Evolutionary conservation across 108 stramenopile genomes (phyloP), one percentile per base, ranked within the genome.

Genomic region (Cyclostephanos tholiformis): DNA sequence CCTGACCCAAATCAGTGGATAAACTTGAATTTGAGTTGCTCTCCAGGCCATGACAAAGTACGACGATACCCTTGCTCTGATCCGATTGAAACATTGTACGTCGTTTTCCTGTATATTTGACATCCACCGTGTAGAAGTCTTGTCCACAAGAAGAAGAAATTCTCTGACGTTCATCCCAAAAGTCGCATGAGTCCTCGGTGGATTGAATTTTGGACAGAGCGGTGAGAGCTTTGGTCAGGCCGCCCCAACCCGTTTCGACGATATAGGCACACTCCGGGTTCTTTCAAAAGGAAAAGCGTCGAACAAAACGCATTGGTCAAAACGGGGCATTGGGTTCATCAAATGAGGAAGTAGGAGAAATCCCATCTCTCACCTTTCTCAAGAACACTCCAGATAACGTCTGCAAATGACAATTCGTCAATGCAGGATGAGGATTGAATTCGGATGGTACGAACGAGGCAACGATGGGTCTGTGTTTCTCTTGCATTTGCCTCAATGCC

Each of bases 81-180:
- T 17, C 63, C 23, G 76, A 76, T 64, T 76, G 76, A 53, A 20
- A 75, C 43, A 13, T 27, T 11, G 60, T 63, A 27, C 48, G 48
- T 39, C 76, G 59, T 22, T 67, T 16, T 59, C 27, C 61, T 22
- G 76, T 71, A 61, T 76, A 85, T 46, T 85, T 86, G 65, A 74
- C 79, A 78, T 95, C 91, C 9, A 83, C 91, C 60, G 86, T 63
- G 79, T 88, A 95, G 60, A 88, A 92, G 63, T 92, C 91, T 69
- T 41, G 30, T n/a, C 82, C 86, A 66, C 87, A 87, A 3, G 67
- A 65, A 22, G 90, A 86, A 51, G 81, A 57, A 13, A 95, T 74
- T 9, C 88, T 51, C 61, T 88, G 80, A 65, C 94, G 77, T 46
- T 80, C 50, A 59, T 90, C 84, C 84, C 82, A 89, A 50, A 79